Conservation (phyloP, 2,329 filamentous ascomycete species). For the Neophaeococcomyces mojaviensis region DNA sequence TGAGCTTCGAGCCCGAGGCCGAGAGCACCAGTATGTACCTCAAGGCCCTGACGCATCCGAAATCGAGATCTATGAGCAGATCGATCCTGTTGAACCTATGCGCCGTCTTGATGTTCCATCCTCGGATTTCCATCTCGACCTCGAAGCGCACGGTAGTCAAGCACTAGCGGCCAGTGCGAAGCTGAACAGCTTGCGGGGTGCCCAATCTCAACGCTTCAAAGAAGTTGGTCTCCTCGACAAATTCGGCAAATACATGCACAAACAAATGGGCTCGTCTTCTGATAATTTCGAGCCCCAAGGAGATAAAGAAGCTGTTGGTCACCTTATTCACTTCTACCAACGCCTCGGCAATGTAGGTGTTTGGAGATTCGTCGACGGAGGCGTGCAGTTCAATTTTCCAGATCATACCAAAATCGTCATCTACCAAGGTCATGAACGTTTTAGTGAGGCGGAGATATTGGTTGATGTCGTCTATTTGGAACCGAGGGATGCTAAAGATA, state of each 20-base stretch:
- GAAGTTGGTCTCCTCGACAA: conserved; percentile 42
- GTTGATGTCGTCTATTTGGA: conserved; percentile 45
- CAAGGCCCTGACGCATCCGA: conserved; percentile 24
- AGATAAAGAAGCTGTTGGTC: conserved; percentile 24
- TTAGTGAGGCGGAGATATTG: conserved; percentile 20
- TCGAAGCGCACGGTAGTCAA: conserved; percentile 13
- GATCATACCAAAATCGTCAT: conserved; percentile 47
- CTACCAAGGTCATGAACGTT: conserved; percentile 23
- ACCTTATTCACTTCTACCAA: conserved; percentile 45
- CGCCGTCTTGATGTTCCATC: conserved; percentile 35
- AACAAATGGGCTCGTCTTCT: conserved; percentile 36
- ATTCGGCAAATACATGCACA: conserved; percentile 47
- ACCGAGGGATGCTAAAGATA: conserved; percentile 36
- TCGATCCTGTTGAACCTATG: conserved; percentile 32
- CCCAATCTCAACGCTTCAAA: conserved; percentile 41
- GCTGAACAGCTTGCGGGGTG: conserved; percentile 25
- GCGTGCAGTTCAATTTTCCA: conserved; percentile 47
- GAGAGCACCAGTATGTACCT: conserved; percentile 40
- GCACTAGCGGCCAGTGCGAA: conserved; percentile 21
- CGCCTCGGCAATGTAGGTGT: conserved; percentile 46
- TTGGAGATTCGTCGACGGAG: conserved; percentile 44
- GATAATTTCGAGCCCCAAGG: conserved; percentile 21
- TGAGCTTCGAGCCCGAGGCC: conserved; percentile 36
- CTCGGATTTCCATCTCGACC: conserved; percentile 28
- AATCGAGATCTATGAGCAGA: conserved; percentile 43